phyloP scores from a whole-genome alignment of 2,329 filamentous ascomycete species.

The Trichoderma citrinoviride region DNA sequence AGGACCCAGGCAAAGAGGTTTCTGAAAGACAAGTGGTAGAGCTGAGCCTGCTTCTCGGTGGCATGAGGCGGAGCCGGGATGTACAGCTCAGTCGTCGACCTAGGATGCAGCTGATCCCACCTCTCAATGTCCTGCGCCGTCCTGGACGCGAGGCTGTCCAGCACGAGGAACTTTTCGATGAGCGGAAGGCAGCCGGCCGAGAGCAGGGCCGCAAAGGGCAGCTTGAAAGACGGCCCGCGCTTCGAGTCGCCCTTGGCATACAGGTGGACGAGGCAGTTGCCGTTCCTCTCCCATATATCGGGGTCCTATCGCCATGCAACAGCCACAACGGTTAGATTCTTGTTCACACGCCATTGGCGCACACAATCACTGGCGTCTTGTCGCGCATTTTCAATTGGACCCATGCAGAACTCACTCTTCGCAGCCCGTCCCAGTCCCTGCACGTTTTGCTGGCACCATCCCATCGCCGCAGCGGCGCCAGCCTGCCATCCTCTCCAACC shows the following conservation, averaged over 20 bases:
- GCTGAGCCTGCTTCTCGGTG: constrained; percentile 53
- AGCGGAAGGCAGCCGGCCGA: constrained; percentile 58
- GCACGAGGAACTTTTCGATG: constrained; percentile 50
- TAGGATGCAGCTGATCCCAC: constrained; percentile 34
- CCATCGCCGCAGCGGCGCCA: constrained; percentile 45
- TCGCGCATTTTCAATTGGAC: background rate
- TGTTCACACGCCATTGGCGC: background rate
- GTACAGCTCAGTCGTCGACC: constrained; percentile 56
- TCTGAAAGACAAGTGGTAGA: constrained; percentile 65
- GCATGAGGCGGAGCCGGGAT: constrained; percentile 61
- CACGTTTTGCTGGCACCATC: constrained; percentile 48
- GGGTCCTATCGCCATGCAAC: constrained; percentile 53
- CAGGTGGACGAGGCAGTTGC: constrained; percentile 68
- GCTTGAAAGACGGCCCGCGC: constrained; percentile 64
- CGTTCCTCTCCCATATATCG: constrained; percentile 66
- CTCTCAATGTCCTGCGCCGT: constrained; percentile 33
- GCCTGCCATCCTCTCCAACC: constrained; percentile 28
- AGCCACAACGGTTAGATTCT: constrained; percentile 4
- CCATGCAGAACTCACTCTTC: constrained; percentile 41
- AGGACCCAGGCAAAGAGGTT: constrained; percentile 75
- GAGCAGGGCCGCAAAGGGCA: constrained; percentile 59
- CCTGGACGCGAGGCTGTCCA: constrained; percentile 30
- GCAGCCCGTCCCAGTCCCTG: constrained; percentile 47
- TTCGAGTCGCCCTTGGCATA: constrained; percentile 63
- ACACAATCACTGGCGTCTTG: background rate